These are phyloP conservation scores for Corylus americana DNA, from an alignment of 306 rosid genomes.

Conservation along the genomic window DNA sequence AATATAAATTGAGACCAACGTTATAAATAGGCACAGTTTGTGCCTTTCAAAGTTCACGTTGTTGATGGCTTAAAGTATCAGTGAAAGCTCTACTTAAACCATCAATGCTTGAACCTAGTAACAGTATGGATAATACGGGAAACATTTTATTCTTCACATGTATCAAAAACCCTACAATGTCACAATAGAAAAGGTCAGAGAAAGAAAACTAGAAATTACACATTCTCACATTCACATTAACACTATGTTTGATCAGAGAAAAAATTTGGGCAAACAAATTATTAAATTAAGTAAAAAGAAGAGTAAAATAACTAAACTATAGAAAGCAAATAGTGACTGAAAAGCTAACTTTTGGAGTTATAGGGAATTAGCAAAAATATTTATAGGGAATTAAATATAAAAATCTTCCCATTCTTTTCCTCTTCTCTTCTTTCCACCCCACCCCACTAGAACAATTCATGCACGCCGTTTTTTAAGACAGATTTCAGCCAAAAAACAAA, in stretches of 20 bases:
- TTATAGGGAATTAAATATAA: neutral
- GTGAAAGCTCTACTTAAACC: neutral
- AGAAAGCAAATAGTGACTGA: neutral
- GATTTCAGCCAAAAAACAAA: neutral
- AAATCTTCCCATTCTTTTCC: neutral
- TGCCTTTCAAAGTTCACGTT: slow-evolving; percentile 5
- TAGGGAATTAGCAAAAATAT: neutral
- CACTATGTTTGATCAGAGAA: neutral
- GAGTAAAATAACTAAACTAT: neutral
- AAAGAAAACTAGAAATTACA: neutral
- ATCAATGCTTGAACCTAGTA: neutral
- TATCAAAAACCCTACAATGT: neutral
- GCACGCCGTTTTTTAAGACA: neutral
- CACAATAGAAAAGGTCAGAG: neutral
- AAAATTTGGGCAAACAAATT: neutral
- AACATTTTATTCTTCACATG: neutral
- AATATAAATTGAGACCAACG: neutral
- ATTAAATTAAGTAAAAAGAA: neutral
- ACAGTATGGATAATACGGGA: neutral
- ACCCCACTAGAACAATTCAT: neutral
- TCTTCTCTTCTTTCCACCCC: neutral
- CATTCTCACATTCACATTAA: neutral
- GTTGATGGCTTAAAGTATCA: neutral
- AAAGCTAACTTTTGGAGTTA: neutral
- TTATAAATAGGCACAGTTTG: neutral